Conservation (phyloP, 148 eudicot genomes). For the Rhododendron mucronatum region DNA sequence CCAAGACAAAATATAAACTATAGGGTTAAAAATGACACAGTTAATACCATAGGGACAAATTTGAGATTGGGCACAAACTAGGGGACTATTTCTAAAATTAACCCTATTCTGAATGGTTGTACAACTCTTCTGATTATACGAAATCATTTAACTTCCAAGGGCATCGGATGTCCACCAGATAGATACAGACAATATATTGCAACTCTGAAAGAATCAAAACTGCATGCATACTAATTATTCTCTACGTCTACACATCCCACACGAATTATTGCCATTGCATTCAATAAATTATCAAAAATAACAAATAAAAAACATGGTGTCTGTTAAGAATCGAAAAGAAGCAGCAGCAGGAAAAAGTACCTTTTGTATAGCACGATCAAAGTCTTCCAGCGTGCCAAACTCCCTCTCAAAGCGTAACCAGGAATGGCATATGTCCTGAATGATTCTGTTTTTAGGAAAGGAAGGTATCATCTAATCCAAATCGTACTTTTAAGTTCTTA, state of each 20-base stretch:
- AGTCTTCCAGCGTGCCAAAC: conserved; percentile 72
- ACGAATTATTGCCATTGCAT: not conserved
- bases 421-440: conserved; percentile 88
- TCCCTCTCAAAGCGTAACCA: conserved; percentile 95
- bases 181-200: not conserved
- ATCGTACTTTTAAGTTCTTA: conserved; percentile 1
- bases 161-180: not conserved
- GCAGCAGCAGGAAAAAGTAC: conserved; percentile 24
- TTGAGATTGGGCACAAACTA: too few relatives aligned
- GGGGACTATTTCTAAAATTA: too few relatives aligned
- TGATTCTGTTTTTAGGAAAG: conserved; percentile 41
- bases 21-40: too few relatives aligned
- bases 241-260: not conserved
- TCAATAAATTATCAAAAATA: not conserved
- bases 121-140: not conserved
- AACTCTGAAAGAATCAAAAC: not conserved
- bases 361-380: conserved; percentile 75
- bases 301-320: not conserved
- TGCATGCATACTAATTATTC: not conserved
- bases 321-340: not conserved
- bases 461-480: conserved; percentile 28
- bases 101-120: not conserved
- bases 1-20: too few relatives aligned
- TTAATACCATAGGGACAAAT: too few relatives aligned
- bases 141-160: not conserved